phyloP scores from a whole-genome alignment of 164 flowering plant genomes.

The Litsea cubeba region DNA sequence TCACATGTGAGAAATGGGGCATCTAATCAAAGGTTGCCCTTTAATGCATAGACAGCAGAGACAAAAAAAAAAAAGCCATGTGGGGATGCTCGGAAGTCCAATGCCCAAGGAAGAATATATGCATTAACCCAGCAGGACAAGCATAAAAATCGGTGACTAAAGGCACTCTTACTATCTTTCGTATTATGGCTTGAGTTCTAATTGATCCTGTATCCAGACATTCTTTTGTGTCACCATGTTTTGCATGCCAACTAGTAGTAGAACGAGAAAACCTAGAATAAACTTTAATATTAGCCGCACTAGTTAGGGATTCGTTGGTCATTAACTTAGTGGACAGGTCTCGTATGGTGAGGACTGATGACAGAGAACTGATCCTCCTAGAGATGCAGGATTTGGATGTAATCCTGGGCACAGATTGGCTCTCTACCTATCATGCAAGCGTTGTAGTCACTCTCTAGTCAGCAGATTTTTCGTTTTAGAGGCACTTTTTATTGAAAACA shows the following conservation, averaged over 20 bases:
- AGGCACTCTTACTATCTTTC: neutral
- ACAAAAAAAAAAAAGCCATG: too few relatives aligned
- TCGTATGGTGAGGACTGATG: neutral
- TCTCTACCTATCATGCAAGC: neutral
- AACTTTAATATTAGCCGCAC: neutral
- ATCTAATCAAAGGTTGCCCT: too few relatives aligned
- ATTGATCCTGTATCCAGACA: neutral
- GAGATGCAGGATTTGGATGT: neutral
- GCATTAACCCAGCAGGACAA: neutral
- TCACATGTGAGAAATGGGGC: too few relatives aligned
- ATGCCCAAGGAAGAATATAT: too few relatives aligned
- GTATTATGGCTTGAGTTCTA: neutral
- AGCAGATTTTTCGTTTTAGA: neutral
- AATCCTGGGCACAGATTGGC: neutral
- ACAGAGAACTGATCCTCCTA: neutral
- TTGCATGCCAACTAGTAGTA: neutral
- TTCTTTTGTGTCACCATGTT: neutral
- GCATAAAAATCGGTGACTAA: neutral
- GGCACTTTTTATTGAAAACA: neutral
- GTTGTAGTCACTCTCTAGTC: neutral
- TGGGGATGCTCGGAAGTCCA: too few relatives aligned
- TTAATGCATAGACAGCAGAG: too few relatives aligned
- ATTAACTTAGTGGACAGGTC: neutral
- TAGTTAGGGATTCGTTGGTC: neutral
- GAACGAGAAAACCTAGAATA: neutral